These are phyloP conservation scores for Globisporangium polare DNA, from an alignment of 352 stramenopile species.

Conservation along the genomic window DNA sequence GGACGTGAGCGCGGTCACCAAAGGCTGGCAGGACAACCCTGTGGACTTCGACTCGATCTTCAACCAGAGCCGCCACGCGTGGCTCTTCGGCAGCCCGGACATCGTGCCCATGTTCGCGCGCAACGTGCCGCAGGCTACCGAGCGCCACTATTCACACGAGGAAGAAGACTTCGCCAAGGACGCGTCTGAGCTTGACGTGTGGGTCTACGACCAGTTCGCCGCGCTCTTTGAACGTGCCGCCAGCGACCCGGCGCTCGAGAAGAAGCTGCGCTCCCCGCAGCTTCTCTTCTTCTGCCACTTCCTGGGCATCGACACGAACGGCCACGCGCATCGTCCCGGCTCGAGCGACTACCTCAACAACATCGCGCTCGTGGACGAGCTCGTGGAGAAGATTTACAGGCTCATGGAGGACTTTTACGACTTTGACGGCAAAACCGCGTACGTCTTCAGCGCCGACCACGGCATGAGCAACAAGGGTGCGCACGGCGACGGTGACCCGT, in stretches of 20 bases:
- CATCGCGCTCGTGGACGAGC: slow-evolving; percentile 75
- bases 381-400: slow-evolving; percentile 55
- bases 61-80: slow-evolving; percentile 66
- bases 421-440: slow-evolving; percentile 64
- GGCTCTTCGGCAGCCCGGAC: slow-evolving; percentile 78
- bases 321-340: slow-evolving; percentile 74
- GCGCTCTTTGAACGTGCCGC: slow-evolving; percentile 35
- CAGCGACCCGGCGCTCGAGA: slow-evolving; percentile 21
- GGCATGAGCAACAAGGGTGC: slow-evolving; percentile 83
- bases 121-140: slow-evolving; percentile 56
- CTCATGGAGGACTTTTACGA: slow-evolving; percentile 69
- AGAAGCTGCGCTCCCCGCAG: slow-evolving; percentile 31
- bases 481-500: slow-evolving; percentile 75
- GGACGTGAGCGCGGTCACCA: slow-evolving; percentile 85
- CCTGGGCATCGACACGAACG: slow-evolving; percentile 85
- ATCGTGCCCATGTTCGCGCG: slow-evolving; percentile 87
- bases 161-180: slow-evolving; percentile 86
- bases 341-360: slow-evolving; percentile 82
- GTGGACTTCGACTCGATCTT: slow-evolving; percentile 88
- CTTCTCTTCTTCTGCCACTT: slow-evolving; percentile 82
- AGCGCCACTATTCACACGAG: slow-evolving; percentile 70
- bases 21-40: slow-evolving; percentile 83
- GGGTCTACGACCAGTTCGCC: slow-evolving; percentile 59
- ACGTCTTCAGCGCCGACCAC: slow-evolving; percentile 83
- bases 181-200: slow-evolving; percentile 68